Evolutionary conservation across 1,284 basidiomycete genomes (phyloP).

Genomic region (Tylopilus sp.): DNA sequence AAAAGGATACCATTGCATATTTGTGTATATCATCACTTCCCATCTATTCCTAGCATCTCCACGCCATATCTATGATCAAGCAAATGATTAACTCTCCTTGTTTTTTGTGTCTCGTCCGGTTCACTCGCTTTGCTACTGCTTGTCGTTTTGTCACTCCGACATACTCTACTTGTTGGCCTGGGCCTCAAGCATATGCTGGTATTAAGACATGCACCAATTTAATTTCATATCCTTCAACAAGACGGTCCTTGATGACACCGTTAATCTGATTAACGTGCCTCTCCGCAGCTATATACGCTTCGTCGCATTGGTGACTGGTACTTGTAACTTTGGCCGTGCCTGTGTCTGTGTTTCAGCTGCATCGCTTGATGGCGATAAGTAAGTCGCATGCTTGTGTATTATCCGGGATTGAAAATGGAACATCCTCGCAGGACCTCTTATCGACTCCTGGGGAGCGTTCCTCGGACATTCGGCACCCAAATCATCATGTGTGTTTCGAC

Average conservation of each 20-base stretch:
- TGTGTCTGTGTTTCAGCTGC: neutral
- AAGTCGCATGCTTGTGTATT: neutral
- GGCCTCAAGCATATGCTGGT: conserved; percentile 30
- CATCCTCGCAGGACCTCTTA: neutral
- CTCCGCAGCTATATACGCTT: conserved; percentile 8
- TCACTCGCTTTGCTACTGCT: conserved; percentile 27
- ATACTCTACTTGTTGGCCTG: conserved; percentile 23
- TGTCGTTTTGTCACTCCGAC: conserved; percentile 30
- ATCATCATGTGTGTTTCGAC: neutral
- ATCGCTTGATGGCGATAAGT: neutral
- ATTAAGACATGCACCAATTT: conserved; percentile 33
- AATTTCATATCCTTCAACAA: conserved; percentile 24
- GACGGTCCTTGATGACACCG: conserved; percentile 2
- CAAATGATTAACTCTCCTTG: conserved; percentile 22
- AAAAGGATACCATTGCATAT: conserved; percentile 33
- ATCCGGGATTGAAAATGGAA: conserved; percentile 3
- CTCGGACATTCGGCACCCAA: neutral
- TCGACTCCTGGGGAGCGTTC: neutral
- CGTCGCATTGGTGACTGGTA: neutral
- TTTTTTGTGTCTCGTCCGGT: conserved; percentile 28
- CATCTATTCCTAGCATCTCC: conserved; percentile 32
- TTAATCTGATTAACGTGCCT: conserved; percentile 6
- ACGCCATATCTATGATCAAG: conserved; percentile 25
- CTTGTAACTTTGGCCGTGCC: neutral
- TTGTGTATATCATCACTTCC: conserved; percentile 35